Percentiles rank a stretch among this genome's conserved stretches.
Conservation (phyloP, 2,329 filamentous ascomycete genomes). For the Alternaria arbusti region DNA sequence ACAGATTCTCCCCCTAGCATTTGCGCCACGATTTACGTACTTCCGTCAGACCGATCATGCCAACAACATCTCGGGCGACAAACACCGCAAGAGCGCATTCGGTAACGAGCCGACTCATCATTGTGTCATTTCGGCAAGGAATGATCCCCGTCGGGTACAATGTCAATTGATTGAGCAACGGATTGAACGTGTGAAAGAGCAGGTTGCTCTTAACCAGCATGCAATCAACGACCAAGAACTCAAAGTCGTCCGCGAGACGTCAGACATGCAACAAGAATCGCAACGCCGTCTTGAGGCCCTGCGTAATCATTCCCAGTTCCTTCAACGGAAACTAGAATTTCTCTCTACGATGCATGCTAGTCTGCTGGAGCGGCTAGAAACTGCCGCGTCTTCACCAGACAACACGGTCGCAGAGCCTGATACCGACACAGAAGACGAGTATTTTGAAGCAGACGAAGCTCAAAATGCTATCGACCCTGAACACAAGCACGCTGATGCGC, state of each 20-base stretch:
- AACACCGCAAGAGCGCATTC: conserved; percentile 84
- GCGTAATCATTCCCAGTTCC: conserved; percentile 62
- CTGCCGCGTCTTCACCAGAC: conserved; percentile 69
- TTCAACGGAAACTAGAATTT: conserved; percentile 65
- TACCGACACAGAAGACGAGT: conserved; percentile 53
- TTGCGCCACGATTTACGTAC: conserved; percentile 93
- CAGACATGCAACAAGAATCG: conserved; percentile 59
- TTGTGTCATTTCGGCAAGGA: conserved; percentile 81
- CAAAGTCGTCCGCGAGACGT: conserved; percentile 60
- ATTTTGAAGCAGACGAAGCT: conserved; percentile 60
- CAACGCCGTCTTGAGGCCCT: conserved; percentile 63
- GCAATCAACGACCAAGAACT: conserved; percentile 78
- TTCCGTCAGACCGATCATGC: conserved; percentile 95
- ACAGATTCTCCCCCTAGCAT: conserved; percentile 90
- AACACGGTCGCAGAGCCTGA: conserved; percentile 51
- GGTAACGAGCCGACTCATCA: conserved; percentile 92
- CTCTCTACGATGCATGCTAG: conserved; percentile 64
- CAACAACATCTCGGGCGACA: conserved; percentile 78
- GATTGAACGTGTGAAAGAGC: conserved; percentile 76
- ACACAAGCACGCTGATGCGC: conserved; percentile 60
- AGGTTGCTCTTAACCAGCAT: conserved; percentile 76
- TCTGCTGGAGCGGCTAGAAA: conserved; percentile 61
- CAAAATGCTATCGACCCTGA: conserved; percentile 57
- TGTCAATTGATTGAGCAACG: conserved; percentile 82
- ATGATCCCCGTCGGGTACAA: conserved; percentile 86